phyloP scores from a whole-genome alignment of 2,329 filamentous ascomycete genomes.

The Eutypella sp. region DNA sequence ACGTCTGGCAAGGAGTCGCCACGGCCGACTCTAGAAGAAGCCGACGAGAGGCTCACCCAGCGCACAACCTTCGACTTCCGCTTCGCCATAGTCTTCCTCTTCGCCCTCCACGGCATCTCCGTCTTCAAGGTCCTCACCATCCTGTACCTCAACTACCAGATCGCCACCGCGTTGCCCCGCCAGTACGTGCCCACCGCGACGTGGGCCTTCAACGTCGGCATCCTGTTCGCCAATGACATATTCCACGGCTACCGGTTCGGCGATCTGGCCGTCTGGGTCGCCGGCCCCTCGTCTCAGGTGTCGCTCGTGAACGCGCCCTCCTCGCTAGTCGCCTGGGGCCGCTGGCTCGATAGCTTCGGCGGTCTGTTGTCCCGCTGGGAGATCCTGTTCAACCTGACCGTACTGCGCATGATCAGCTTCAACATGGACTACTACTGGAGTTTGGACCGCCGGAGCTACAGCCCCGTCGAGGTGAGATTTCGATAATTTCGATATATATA shows the following conservation, averaged over 20 bases:
- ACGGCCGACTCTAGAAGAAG: conserved; percentile 34
- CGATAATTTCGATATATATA: no score
- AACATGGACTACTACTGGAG: conserved; percentile 98
- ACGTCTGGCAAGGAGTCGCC: conserved; percentile 19
- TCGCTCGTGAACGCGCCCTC: conserved; percentile 36
- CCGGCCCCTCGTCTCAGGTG: conserved; percentile 25
- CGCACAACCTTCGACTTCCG: conserved; percentile 75
- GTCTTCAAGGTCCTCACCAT: conserved; percentile 77
- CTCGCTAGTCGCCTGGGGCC: conserved; percentile 54
- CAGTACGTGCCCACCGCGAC: conserved; percentile 68
- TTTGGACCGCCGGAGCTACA: conserved; percentile 56
- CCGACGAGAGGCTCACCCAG: conserved; percentile 57
- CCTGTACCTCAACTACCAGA: conserved; percentile 72
- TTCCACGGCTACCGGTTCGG: conserved; percentile 70
- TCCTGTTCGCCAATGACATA: conserved; percentile 87
- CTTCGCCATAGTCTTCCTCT: conserved; percentile 76
- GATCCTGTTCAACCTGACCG: conserved; percentile 94
- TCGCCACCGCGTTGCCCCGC: conserved; percentile 69
- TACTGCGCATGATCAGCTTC: conserved; percentile 90
- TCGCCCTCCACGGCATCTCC: conserved; percentile 79
- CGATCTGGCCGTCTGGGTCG: conserved; percentile 52
- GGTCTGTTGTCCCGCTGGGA: conserved; percentile 91
- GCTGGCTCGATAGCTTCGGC: conserved; percentile 70
- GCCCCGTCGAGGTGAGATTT: conserved; percentile 71
- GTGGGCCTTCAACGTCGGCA: conserved; percentile 84